Evolutionary conservation across 2,329 filamentous ascomycete genomes (phyloP).

Genomic region (Colletotrichum sp.): DNA sequence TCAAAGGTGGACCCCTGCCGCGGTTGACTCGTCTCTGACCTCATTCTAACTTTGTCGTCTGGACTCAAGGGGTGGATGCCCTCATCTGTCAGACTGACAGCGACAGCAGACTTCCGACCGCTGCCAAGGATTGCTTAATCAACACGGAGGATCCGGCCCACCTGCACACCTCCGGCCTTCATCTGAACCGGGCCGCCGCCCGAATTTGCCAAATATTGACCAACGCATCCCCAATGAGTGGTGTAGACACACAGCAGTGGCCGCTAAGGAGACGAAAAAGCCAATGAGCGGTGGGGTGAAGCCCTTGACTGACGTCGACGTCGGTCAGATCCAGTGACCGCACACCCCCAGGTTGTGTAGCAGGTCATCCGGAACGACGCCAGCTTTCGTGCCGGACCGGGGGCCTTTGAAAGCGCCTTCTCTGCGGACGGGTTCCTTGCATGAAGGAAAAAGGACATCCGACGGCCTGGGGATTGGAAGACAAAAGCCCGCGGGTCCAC

Average conservation of each 20-base stretch:
- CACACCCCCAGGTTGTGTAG: neutral
- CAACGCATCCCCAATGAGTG: neutral
- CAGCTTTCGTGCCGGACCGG: slow-evolving; percentile 1
- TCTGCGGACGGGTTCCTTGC: slow-evolving; percentile 3
- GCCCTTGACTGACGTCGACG: slow-evolving; percentile 2
- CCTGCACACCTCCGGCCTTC: neutral
- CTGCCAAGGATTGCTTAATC: slow-evolving; percentile 4
- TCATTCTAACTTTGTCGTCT: neutral
- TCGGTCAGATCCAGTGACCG: neutral
- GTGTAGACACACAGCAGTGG: neutral
- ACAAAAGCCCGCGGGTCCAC: neutral
- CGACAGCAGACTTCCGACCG: neutral
- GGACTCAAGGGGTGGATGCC: neutral
- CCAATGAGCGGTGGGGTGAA: neutral
- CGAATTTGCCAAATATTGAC: neutral
- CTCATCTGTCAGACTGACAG: neutral
- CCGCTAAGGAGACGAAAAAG: neutral
- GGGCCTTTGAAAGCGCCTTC: neutral
- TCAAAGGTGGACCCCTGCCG: neutral
- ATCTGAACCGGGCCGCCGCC: neutral
- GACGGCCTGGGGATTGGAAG: neutral
- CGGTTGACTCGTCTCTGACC: neutral
- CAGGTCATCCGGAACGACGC: slow-evolving; percentile 8
- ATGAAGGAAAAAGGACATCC: slow-evolving; percentile 3
- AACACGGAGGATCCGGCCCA: neutral